phyloP scores from a whole-genome alignment of 305 asterid species.

The Plantago lanceolata region DNA sequence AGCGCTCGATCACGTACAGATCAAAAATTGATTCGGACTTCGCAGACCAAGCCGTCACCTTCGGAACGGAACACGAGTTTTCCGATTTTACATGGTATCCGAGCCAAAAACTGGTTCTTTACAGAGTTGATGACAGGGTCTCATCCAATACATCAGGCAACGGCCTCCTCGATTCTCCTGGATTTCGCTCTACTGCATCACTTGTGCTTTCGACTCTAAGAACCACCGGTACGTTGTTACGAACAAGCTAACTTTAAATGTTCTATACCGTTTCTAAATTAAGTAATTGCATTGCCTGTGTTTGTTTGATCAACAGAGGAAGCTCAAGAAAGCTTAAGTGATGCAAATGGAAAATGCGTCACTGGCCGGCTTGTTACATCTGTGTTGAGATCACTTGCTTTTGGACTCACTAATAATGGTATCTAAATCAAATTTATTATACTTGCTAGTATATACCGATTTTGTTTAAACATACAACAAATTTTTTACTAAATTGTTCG shows the following conservation, averaged over 20 bases:
- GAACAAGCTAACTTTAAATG: too few relatives aligned
- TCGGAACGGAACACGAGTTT: conserved; percentile 55
- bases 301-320: too few relatives aligned
- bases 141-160: conserved; percentile 34
- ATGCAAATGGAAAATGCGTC: conserved; percentile 46
- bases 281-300: too few relatives aligned
- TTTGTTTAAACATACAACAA: neutral
- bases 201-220: conserved; percentile 32
- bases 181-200: conserved; percentile 49
- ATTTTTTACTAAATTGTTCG: neutral
- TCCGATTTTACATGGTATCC: conserved; percentile 67
- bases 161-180: conserved; percentile 29
- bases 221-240: conserved; percentile 38
- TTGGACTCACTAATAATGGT: conserved; percentile 50
- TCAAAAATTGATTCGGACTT: conserved; percentile 36
- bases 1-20: conserved; percentile 39
- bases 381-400: conserved; percentile 28
- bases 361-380: conserved; percentile 32
- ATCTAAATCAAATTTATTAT: neutral
- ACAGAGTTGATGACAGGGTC: conserved; percentile 53
- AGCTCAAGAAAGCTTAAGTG: conserved; percentile 38
- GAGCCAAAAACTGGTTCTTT: conserved; percentile 40
- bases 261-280: neutral
- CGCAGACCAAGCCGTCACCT: conserved; percentile 35
- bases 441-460: too few relatives aligned